Percentiles rank a stretch among this genome's conserved stretches.
Conservation (phyloP, 768 basidiomycete species). For the Kwoniella europaea region DNA sequence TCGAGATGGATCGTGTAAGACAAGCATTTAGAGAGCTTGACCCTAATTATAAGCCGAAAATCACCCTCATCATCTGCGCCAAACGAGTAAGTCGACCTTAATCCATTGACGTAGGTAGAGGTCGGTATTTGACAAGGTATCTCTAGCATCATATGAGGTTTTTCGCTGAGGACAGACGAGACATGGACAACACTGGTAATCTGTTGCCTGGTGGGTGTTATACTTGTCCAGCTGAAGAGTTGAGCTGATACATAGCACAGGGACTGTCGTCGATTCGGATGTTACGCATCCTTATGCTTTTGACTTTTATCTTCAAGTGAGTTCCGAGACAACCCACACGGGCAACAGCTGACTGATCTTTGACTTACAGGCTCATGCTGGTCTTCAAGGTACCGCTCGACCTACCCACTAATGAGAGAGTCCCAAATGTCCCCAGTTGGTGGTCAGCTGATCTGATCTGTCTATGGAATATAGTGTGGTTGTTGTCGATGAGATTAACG, state of each 20-base stretch:
- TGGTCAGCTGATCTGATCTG: no score
- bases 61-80: slow-evolving; percentile 53
- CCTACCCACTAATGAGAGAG: slow-evolving; percentile 44
- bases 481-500: no score
- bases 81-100: slow-evolving; percentile 36
- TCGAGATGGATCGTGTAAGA: not conserved
- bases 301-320: slow-evolving; percentile 50
- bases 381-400: slow-evolving; percentile 54
- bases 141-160: slow-evolving; percentile 45
- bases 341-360: no score
- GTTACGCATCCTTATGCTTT: slow-evolving; percentile 55
- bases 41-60: slow-evolving; percentile 50
- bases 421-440: no score
- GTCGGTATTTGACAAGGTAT: no score
- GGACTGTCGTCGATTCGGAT: slow-evolving; percentile 48
- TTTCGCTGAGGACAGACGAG: slow-evolving; percentile 39
- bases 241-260: slow-evolving; percentile 13
- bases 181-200: slow-evolving; percentile 51
- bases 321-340: not conserved
- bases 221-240: not conserved
- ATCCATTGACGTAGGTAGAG: no score
- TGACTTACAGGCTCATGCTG: slow-evolving; percentile 41
- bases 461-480: no score
- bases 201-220: slow-evolving; percentile 26
- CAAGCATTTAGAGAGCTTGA: slow-evolving; percentile 38